A percentile compares a stretch with the other conserved stretches of the same genome.
These are phyloP conservation scores for Neurospora sp. DNA, from an alignment of 495 filamentous ascomycete species.

Conservation along the genomic window DNA sequence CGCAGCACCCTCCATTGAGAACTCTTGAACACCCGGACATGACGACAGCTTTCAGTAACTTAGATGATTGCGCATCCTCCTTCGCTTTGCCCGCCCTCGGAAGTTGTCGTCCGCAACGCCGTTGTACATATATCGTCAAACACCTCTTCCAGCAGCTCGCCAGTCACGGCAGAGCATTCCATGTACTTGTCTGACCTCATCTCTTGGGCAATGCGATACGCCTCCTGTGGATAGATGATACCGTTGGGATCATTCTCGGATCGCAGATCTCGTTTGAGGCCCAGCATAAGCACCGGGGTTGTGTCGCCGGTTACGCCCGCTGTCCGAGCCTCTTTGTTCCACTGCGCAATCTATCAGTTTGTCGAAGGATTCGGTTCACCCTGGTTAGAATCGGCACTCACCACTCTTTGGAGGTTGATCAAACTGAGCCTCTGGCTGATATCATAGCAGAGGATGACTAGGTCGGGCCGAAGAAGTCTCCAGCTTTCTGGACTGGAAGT, in stretches of 20 bases:
- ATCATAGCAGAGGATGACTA: slow-evolving; percentile 74
- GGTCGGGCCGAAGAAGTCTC: slow-evolving; percentile 57
- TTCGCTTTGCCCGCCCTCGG: slow-evolving; percentile 33
- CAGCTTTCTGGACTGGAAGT: slow-evolving; percentile 67
- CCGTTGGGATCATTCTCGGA: slow-evolving; percentile 51
- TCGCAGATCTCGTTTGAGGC: slow-evolving; percentile 73
- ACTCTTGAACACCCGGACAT: slow-evolving; percentile 12
- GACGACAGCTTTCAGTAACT: background rate
- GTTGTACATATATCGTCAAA: slow-evolving; percentile 69
- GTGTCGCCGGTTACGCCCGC: slow-evolving; percentile 49
- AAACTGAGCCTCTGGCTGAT: slow-evolving; percentile 59
- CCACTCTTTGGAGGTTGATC: slow-evolving; percentile 47
- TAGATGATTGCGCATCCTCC: slow-evolving; percentile 32
- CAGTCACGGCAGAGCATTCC: slow-evolving; percentile 83
- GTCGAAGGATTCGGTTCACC: slow-evolving; percentile 1
- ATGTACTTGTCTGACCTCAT: slow-evolving; percentile 80
- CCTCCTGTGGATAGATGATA: slow-evolving; percentile 65
- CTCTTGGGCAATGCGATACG: slow-evolving; percentile 65
- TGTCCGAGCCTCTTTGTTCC: slow-evolving; percentile 56
- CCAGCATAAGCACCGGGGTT: slow-evolving; percentile 66
- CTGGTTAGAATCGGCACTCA: slow-evolving; percentile 24
- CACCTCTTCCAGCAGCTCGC: slow-evolving; percentile 60
- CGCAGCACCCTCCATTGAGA: slow-evolving; percentile 21
- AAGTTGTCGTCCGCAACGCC: slow-evolving; percentile 50
- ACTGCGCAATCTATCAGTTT: slow-evolving; percentile 31